Evolutionary conservation across 192 early-diverging fungal genomes (phyloP), one percentile per base, ranked within the genome.

Genomic region (Umbelopsis ramanniana): DNA sequence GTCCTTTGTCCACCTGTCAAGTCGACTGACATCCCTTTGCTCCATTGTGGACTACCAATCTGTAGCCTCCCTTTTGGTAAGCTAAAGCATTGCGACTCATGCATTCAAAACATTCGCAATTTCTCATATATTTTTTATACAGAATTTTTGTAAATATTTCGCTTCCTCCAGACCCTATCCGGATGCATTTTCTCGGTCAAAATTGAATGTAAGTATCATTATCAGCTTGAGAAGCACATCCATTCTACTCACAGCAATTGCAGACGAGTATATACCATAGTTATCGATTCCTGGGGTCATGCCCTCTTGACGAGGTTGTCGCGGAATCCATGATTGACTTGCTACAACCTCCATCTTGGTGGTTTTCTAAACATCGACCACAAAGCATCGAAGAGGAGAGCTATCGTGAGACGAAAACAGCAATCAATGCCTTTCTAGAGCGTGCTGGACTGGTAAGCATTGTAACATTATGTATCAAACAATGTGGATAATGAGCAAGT

Each of bases 91-190:
- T 24, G 33, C 24, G 6, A 24, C 53, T 3, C 33, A 23, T 54
- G 9, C 53, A 26, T 26, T 54, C 11, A 4, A 26, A 9, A 54
- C 33, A 0, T 29, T 12, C 6, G 9, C 29, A 37, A n/a, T 10
- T 33, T n/a, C 29, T 26, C 17, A 29, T 70, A 35, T 3, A 0
- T 54, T n/a, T 26, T 22, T 33, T 53, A 11, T 67, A 14, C 78
- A 89, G 87, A 89, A 84, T 68, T 89, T 81, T 33, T 85, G 87
- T 47, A 66, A 69, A 50, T 72, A 79, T 12, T 83, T 85, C 69
- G 85, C 73, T 22, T 72, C 67, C 9, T 55, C 81, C 19, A 72
- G 78, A 69, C 84, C 87, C 0, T 67, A 81, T 29, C 81, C 87
- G 14, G 84, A 82, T 38, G 87, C 85, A 11, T 85, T 85, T 50